Conservation (phyloP, 495 filamentous ascomycete genomes). For the Aspergillus sclerotiicarbonarius region DNA sequence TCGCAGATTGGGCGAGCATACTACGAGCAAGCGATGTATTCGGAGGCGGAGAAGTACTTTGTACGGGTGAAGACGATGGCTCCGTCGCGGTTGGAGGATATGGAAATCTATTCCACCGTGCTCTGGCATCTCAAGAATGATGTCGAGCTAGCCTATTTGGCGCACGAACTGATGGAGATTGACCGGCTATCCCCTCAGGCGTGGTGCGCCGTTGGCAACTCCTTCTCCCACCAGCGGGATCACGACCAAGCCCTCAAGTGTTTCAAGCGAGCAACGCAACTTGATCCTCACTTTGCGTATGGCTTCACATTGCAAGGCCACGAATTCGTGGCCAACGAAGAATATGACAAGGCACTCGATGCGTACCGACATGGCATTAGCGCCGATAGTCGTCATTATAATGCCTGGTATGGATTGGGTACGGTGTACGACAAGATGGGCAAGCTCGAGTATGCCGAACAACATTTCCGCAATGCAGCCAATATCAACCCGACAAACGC, state of each 20-base stretch:
- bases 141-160: constrained; percentile 83
- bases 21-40: constrained; percentile 83
- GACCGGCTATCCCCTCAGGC: constrained; percentile 88
- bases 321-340: constrained; percentile 94
- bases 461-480: constrained; percentile 83
- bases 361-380: constrained; percentile 80
- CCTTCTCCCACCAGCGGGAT: constrained; percentile 90
- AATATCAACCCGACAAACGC: constrained; percentile 89
- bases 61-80: constrained; percentile 68
- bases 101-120: constrained; percentile 97
- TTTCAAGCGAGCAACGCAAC: constrained; percentile 90
- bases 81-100: constrained; percentile 80
- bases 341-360: constrained; percentile 88
- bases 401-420: constrained; percentile 94
- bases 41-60: constrained; percentile 83
- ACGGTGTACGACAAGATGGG: constrained; percentile 92
- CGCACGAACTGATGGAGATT: constrained; percentile 81
- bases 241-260: constrained; percentile 93
- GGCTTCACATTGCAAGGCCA: constrained; percentile 94
- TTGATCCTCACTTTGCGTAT: constrained; percentile 89
- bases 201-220: constrained; percentile 94
- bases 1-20: constrained; percentile 84
- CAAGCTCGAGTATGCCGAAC: constrained; percentile 84
- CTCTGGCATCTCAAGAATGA: constrained; percentile 95
- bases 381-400: constrained; percentile 88